Percentiles rank a stretch among this genome's conserved stretches.
Conservation (phyloP, 805 yeast genomes). For the Wickerhamiella occidentalis region DNA sequence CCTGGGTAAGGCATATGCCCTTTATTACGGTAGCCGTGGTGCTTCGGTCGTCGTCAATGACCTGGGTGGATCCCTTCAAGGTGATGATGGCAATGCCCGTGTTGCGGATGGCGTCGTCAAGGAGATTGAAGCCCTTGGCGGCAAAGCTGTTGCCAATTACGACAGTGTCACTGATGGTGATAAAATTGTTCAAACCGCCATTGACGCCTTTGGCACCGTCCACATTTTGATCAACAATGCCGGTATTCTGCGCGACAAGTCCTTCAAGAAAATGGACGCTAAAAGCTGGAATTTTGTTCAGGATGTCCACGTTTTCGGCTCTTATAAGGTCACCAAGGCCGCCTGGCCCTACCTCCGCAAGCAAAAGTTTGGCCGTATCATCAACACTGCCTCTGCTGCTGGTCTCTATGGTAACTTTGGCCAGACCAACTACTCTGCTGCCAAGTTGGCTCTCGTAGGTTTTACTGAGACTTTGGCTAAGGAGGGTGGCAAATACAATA, state of each 20-base stretch:
- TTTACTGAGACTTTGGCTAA: conserved; percentile 89
- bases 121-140: conserved; percentile 66
- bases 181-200: conserved; percentile 72
- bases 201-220: conserved; percentile 75
- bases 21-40: conserved; percentile 78
- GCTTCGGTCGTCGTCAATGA: conserved; percentile 94
- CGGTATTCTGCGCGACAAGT: conserved; percentile 81
- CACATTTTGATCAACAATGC: conserved; percentile 89
- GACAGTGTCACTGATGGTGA: conserved; percentile 83
- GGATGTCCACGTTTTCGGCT: conserved; percentile 83
- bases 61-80: conserved; percentile 71
- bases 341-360: conserved; percentile 86
- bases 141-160: conserved; percentile 85
- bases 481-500: conserved; percentile 81
- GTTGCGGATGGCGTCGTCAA: conserved; percentile 87
- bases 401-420: conserved; percentile 96
- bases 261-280: conserved; percentile 75
- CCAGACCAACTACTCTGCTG: conserved; percentile 90
- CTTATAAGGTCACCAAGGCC: conserved; percentile 69
- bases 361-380: conserved; percentile 77
- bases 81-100: conserved; percentile 46
- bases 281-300: conserved; percentile 67
- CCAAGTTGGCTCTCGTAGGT: conserved; percentile 81
- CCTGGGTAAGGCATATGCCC: conserved; percentile 76
- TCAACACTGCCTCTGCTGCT: conserved; percentile 95